A percentile compares a stretch with the other conserved stretches of the same genome.
Conservation (phyloP, 441 rosid genomes). For the Syzygium malaccense region DNA sequence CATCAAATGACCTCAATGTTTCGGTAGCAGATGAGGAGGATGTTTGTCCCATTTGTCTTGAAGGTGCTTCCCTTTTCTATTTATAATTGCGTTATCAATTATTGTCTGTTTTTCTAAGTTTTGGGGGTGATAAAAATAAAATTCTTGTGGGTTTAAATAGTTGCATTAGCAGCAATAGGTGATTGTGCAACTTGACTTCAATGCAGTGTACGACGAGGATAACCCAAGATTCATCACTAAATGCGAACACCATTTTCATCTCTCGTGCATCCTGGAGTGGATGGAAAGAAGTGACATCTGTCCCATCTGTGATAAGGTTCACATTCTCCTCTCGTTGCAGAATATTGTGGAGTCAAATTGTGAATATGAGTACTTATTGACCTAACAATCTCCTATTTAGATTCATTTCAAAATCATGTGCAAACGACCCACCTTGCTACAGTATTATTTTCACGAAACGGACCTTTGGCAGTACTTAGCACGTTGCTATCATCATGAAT, state of each 20-base stretch:
- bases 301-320: slow-evolving; percentile 18
- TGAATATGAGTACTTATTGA: background rate
- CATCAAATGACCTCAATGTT: slow-evolving; percentile 15
- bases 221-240: slow-evolving; percentile 9
- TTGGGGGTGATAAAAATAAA: background rate
- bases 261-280: slow-evolving; percentile 16
- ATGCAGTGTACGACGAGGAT: slow-evolving; percentile 7
- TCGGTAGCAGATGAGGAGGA: slow-evolving; percentile 43
- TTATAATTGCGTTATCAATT: background rate
- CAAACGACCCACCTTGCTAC: background rate
- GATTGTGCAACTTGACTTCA: background rate
- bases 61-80: slow-evolving; percentile 21
- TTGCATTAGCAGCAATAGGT: slow-evolving; percentile 7
- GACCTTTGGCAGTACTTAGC: background rate
- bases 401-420: background rate
- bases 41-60: slow-evolving; percentile 59
- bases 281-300: slow-evolving; percentile 16
- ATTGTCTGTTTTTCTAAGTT: background rate
- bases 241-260: slow-evolving; percentile 13
- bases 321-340: background rate
- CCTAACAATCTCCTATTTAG: background rate
- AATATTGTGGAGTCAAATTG: background rate
- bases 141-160: background rate
- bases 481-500: background rate
- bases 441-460: background rate